Conservation (phyloP, 495 filamentous ascomycete genomes). For the Penicillium dipodomyicola region DNA sequence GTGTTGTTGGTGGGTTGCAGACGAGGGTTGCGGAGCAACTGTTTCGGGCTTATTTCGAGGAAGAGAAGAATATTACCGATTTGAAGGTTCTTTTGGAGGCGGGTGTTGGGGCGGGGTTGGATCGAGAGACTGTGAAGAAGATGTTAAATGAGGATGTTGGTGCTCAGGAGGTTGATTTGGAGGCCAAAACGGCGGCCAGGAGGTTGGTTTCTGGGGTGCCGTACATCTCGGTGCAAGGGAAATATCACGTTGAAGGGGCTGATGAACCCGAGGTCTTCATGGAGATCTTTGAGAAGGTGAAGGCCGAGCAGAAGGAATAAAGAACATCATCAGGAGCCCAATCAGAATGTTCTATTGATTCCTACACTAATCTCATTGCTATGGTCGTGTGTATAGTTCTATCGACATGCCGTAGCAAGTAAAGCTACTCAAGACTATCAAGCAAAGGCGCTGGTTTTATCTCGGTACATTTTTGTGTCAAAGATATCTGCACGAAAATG, state of each 20-base stretch:
- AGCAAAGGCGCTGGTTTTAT: not conserved
- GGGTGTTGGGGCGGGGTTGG: constrained; percentile 62
- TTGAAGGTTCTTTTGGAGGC: constrained; percentile 57
- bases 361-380: not conserved
- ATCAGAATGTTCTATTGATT: not conserved
- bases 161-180: constrained; percentile 60
- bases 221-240: constrained; percentile 65
- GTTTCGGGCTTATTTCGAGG: constrained; percentile 74
- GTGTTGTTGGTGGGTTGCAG: constrained; percentile 44
- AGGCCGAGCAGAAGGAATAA: constrained; percentile 31
- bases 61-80: constrained; percentile 73
- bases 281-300: constrained; percentile 52
- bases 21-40: constrained; percentile 64
- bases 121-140: constrained; percentile 53
- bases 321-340: too few relatives aligned
- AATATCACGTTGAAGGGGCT: constrained; percentile 62
- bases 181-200: constrained; percentile 58
- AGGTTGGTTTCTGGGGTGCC: constrained; percentile 69
- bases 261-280: constrained; percentile 59
- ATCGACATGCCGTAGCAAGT: not conserved
- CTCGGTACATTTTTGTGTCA: not conserved
- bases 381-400: not conserved
- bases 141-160: constrained; percentile 68
- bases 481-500: constrained; percentile 2
- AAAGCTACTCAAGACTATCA: not conserved